Conservation (phyloP, 306 rosid genomes). For the Bauhinia variegata region DNA sequence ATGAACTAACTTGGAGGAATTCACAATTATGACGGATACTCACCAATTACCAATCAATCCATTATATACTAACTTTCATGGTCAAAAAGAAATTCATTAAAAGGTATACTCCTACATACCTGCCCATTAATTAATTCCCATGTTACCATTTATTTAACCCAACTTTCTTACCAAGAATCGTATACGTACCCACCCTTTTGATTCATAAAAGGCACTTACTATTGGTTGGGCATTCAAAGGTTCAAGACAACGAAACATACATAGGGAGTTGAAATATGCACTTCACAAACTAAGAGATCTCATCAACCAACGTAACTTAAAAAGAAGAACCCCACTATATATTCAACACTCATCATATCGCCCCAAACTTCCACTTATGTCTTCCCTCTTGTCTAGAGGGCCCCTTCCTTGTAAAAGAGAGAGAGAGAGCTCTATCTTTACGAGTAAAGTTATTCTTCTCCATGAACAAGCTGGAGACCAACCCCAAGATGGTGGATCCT, state of each 20-base stretch:
- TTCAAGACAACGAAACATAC: slow-evolving; percentile 3
- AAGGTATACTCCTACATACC: too few species aligned
- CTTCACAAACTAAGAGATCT: slow-evolving; percentile 16
- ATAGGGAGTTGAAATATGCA: slow-evolving; percentile 10
- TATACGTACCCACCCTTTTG: too few species aligned
- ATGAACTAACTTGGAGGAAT: too few species aligned
- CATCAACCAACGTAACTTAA: slow-evolving; percentile 22
- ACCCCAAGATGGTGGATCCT: slow-evolving; percentile 23
- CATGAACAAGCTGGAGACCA: slow-evolving; percentile 28
- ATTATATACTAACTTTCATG: slow-evolving; percentile 29
- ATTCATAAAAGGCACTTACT: too few species aligned
- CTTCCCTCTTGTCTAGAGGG: neutral
- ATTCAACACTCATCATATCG: neutral
- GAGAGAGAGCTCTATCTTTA: slow-evolving; percentile 22
- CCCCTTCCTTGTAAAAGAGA: slow-evolving; percentile 11
- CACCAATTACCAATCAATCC: slow-evolving; percentile 17
- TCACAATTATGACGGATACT: too few species aligned
- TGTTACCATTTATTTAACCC: too few species aligned
- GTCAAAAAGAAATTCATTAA: neutral
- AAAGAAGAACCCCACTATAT: slow-evolving; percentile 21
- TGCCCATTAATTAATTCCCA: too few species aligned
- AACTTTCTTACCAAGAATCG: too few species aligned
- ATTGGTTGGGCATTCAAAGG: neutral
- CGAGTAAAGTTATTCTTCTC: slow-evolving; percentile 38
- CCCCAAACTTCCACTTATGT: slow-evolving; percentile 11